A percentile compares a stretch with the other conserved stretches of the same genome.
Evolutionary conservation across 495 filamentous ascomycete species (phyloP).

Genomic region (Penicillium simplicissimum): DNA sequence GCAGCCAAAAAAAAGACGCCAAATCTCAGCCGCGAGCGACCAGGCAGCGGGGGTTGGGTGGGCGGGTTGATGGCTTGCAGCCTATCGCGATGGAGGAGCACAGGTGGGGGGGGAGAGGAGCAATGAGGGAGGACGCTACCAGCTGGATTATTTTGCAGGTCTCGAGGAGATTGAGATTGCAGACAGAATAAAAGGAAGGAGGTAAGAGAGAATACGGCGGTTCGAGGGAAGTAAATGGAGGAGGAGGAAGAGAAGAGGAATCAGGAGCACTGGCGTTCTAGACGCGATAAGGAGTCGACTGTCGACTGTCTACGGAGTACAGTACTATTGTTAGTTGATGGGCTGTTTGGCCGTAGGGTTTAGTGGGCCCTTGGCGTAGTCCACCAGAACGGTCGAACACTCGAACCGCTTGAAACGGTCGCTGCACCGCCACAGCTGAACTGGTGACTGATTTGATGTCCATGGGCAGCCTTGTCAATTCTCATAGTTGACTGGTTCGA

Average conservation of each 20-base stretch:
- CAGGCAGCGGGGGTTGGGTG: constrained; percentile 5
- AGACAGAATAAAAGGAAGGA: background rate
- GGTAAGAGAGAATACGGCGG: background rate
- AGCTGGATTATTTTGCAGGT: background rate
- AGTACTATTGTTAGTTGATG: no score
- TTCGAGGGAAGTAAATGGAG: background rate
- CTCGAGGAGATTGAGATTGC: background rate
- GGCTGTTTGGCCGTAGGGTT: no score
- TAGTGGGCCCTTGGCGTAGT: constrained; percentile 24
- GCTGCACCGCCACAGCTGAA: constrained; percentile 25
- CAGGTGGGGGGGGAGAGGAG: background rate
- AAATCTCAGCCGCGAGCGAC: constrained; percentile 18
- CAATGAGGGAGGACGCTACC: background rate
- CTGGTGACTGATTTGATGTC: background rate
- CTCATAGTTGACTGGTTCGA: background rate
- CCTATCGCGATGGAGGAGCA: background rate
- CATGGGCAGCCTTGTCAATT: background rate
- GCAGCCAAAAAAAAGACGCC: constrained; percentile 7
- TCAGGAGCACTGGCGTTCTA: constrained; percentile 14
- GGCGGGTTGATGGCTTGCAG: constrained; percentile 4
- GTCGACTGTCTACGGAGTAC: no score
- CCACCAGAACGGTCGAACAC: background rate
- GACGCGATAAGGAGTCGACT: constrained; percentile 21
- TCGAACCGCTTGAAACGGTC: background rate
- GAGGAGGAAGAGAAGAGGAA: background rate